phyloP scores from a whole-genome alignment of 768 basidiomycete genomes.

The Coprinopsis marcescibilis region DNA sequence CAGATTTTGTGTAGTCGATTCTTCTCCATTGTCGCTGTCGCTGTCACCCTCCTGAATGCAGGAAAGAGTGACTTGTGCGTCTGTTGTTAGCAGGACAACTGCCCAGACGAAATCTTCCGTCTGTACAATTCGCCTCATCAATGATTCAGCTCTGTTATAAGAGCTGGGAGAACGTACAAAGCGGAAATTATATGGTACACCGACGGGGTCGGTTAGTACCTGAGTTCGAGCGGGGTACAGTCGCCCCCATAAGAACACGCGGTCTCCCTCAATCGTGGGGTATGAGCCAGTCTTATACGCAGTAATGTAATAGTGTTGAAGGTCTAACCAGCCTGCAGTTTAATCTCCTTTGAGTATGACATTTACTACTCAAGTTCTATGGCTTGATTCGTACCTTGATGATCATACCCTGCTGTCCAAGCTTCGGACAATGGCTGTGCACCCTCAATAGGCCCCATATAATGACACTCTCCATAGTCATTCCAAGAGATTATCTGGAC shows the following conservation, averaged over 20 bases:
- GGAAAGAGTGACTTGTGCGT: conserved; percentile 35
- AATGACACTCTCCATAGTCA: conserved; percentile 71
- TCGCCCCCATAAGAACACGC: conserved; percentile 14
- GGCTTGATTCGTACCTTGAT: conserved; percentile 22
- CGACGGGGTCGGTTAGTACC: conserved; percentile 33
- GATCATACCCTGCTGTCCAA: conserved; percentile 57
- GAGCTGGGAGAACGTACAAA: conserved; percentile 30
- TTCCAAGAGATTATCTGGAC: conserved; percentile 63
- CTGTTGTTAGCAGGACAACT: conserved; percentile 38
- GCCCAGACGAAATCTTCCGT: conserved; percentile 53
- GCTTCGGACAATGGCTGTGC: conserved; percentile 55
- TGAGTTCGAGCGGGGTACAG: conserved; percentile 31
- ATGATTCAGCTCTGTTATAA: too few species aligned
- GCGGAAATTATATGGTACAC: conserved; percentile 39
- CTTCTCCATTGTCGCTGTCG: too few species aligned
- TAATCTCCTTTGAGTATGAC: not conserved
- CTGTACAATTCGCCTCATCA: conserved; percentile 23
- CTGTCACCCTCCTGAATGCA: too few species aligned
- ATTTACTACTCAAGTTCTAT: not conserved
- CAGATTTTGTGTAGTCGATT: conserved; percentile 18
- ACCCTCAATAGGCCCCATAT: conserved; percentile 60
- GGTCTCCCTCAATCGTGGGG: conserved; percentile 33
- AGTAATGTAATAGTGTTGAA: conserved; percentile 47
- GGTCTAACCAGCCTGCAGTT: conserved; percentile 40
- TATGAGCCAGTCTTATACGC: conserved; percentile 55